Evolutionary conservation across 352 stramenopile species (phyloP).

Genomic region (Phytopythium litorale): DNA sequence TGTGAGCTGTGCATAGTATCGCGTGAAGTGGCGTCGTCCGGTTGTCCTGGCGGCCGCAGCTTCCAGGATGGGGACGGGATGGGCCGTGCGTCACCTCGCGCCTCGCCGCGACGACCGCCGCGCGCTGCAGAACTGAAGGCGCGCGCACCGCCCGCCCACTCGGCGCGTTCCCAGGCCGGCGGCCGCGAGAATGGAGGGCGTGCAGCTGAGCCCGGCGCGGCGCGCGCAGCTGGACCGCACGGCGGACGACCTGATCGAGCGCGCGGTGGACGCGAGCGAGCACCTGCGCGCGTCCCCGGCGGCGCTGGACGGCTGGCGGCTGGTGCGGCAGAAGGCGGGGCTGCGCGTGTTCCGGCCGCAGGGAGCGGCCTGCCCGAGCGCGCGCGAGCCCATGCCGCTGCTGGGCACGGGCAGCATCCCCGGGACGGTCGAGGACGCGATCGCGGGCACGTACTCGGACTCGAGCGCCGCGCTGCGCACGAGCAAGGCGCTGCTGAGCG

Average conservation of each 20-base stretch:
- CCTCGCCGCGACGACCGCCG: no score
- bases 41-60: no score
- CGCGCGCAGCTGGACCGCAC: conserved; percentile 34
- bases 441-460: conserved; percentile 44
- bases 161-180: no score
- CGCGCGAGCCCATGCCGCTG: conserved; percentile 2
- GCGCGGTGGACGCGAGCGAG: conserved; percentile 41
- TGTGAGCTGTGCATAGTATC: no score
- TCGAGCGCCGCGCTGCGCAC: conserved; percentile 54
- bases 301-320: conserved; percentile 41
- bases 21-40: no score
- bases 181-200: neutral
- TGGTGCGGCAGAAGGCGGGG: conserved; percentile 46
- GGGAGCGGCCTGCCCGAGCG: conserved; percentile 3
- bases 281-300: conserved; percentile 34
- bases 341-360: conserved; percentile 52
- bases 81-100: no score
- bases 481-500: conserved; percentile 34
- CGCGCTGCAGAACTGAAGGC: no score
- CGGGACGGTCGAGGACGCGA: conserved; percentile 51
- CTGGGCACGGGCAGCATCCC: conserved; percentile 55
- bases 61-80: no score
- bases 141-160: no score
- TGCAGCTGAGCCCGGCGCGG: conserved; percentile 32
- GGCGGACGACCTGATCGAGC: conserved; percentile 57